Evolutionary conservation across 306 rosid species (phyloP), one percentile per base, ranked within the genome.

Genomic region (Rosa rugosa): DNA sequence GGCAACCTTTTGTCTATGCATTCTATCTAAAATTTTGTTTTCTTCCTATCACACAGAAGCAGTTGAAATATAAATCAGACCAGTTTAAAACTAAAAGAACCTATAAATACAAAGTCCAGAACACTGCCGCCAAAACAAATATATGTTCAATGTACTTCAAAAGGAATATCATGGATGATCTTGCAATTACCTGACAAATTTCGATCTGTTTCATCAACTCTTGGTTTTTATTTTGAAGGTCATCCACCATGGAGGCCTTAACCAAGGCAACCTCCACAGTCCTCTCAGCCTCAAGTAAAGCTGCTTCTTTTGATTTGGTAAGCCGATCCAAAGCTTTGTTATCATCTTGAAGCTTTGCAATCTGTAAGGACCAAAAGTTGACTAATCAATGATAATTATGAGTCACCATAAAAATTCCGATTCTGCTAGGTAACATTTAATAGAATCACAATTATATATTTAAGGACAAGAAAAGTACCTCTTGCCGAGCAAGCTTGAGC

Each of bases 171-270:
- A 22, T 17, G 53, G 70, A 80, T 62, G 49, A 73, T 44, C 36
- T 22, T 46, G 60, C 40, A 83, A 73, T 77, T 84, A 96, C 99
- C 97, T 93, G 99, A 79, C 99, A 96, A 84, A 96, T 96, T 90
- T 96, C 99, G 71, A 96, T 96, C 84, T 96, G 99, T 73, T 96
- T 95, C 84, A 96, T 87, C 56, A 96, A 88, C 87, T 96, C 99
- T 80, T 96, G 99, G 83, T 96, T 96, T 88, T 96, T 96, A 85
- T 96, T 96, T 83, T 96, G 99, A 82, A 96, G 94, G 76, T 96
- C 99, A 86, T 96, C 99, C 89, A 96, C 99, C 99, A 96, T 90
- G 69, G 99, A 96, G 77, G 99, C 98, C 90, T 96, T 96, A 57
- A 96, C 97, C 91, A 96, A 87, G 78, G 99, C 99, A 83, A 92